Percentiles rank a stretch among this genome's conserved stretches.
Conservation (phyloP, 345 rosid species). For the Gossypium longicalyx region DNA sequence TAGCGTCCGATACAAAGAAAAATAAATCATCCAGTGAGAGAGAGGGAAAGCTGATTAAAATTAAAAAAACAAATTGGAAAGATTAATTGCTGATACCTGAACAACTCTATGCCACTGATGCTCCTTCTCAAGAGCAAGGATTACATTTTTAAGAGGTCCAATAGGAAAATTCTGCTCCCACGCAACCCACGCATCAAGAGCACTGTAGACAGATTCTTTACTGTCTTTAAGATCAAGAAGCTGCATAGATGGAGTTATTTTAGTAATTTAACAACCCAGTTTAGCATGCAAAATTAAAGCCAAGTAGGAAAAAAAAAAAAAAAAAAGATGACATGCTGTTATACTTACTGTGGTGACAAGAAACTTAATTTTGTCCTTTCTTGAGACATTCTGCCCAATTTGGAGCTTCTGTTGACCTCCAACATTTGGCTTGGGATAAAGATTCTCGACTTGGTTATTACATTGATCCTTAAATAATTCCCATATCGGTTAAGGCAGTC, state of each 20-base stretch:
- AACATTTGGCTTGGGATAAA: slow-evolving; percentile 11
- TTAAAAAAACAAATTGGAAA: neutral
- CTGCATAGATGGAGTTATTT: slow-evolving; percentile 32
- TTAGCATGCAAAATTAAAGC: slow-evolving; percentile 1
- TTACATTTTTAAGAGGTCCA: slow-evolving; percentile 60
- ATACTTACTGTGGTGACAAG: slow-evolving; percentile 64
- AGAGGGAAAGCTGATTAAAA: neutral
- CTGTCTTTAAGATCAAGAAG: slow-evolving; percentile 67
- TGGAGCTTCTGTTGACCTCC: slow-evolving; percentile 30
- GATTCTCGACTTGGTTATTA: neutral
- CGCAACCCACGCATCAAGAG: slow-evolving; percentile 96
- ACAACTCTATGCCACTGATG: slow-evolving; percentile 85
- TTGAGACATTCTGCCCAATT: slow-evolving; percentile 63
- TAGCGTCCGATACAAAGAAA: neutral
- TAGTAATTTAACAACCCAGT: slow-evolving; percentile 9
- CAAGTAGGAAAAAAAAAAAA: neutral
- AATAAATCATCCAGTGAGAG: neutral
- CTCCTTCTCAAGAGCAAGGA: slow-evolving; percentile 70
- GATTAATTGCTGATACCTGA: slow-evolving; percentile 49
- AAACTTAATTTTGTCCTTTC: slow-evolving; percentile 62
- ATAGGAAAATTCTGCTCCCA: slow-evolving; percentile 88
- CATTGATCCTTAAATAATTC: slow-evolving; percentile 4
- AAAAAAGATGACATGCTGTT: neutral
- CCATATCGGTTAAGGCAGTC: neutral
- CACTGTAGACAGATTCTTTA: slow-evolving; percentile 82